Evolutionary conservation across 192 early-diverging fungal genomes (phyloP).

Genomic region (Spizellomyces sp.): DNA sequence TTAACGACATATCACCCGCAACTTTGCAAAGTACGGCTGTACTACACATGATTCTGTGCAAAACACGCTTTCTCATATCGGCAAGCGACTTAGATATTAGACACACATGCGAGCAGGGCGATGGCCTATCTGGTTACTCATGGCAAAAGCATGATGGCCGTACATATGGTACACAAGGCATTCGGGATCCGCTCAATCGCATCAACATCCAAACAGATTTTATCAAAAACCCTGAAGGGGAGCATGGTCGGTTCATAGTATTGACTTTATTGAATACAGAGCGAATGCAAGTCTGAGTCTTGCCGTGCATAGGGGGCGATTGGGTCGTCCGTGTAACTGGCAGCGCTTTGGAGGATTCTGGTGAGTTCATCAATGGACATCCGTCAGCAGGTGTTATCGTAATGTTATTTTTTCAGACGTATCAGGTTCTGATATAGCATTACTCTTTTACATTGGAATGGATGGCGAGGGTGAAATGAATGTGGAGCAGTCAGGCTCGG

Average conservation of each 20-base stretch:
- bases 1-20: slow-evolving; percentile 37
- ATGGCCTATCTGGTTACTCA: slow-evolving; percentile 77
- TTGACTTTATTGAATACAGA: slow-evolving; percentile 22
- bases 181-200: slow-evolving; percentile 68
- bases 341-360: slow-evolving; percentile 49
- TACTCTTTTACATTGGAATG: too few species aligned
- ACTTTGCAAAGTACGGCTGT: neutral
- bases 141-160: slow-evolving; percentile 88
- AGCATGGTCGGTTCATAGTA: slow-evolving; percentile 49
- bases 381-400: too few species aligned
- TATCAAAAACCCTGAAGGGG: slow-evolving; percentile 67
- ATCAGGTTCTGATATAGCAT: too few species aligned
- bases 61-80: too few species aligned
- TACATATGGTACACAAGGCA: slow-evolving; percentile 73
- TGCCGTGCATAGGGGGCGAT: slow-evolving; percentile 58
- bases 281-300: slow-evolving; percentile 19
- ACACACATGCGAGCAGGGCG: slow-evolving; percentile 90
- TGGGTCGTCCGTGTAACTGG: slow-evolving; percentile 82
- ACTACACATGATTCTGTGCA: too few species aligned
- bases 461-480: too few species aligned
- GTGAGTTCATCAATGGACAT: slow-evolving; percentile 33
- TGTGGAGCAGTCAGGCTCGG: too few species aligned
- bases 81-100: slow-evolving; percentile 61
- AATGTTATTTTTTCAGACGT: too few species aligned
- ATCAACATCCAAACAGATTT: slow-evolving; percentile 73